These are phyloP conservation scores for Rhinocladiella similis DNA, from an alignment of 2,329 filamentous ascomycete species.

Conservation along the genomic window DNA sequence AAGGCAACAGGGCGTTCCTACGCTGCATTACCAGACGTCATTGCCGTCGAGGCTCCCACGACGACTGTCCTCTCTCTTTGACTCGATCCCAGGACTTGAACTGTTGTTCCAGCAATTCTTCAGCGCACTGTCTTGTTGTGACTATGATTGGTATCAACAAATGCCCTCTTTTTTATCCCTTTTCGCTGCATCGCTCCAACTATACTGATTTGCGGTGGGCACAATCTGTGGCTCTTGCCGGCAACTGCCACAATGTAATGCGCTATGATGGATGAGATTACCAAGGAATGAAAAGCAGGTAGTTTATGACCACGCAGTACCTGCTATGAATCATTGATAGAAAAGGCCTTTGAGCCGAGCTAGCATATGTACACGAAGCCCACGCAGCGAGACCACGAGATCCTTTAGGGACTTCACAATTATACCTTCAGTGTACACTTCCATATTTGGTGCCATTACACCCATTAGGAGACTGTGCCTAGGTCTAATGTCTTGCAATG, in stretches of 20 bases:
- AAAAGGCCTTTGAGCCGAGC: too few relatives aligned
- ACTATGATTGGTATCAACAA: background rate
- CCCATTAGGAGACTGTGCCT: too few relatives aligned
- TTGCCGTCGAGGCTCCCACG: conserved; percentile 11
- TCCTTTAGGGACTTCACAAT: too few relatives aligned
- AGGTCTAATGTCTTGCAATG: too few relatives aligned
- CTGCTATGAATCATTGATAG: background rate
- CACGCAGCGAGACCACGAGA: too few relatives aligned
- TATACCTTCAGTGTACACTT: too few relatives aligned
- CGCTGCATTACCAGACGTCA: conserved; percentile 38
- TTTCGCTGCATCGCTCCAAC: background rate
- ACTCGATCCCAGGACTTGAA: background rate
- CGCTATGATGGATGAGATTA: background rate
- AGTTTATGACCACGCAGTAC: background rate
- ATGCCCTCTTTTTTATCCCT: background rate
- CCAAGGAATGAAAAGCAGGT: background rate
- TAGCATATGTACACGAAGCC: too few relatives aligned
- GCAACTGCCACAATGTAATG: background rate
- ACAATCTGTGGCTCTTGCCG: background rate
- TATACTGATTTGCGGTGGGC: background rate
- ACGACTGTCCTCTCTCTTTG: background rate
- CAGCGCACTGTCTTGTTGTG: background rate
- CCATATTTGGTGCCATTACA: too few relatives aligned
- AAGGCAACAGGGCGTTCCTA: conserved; percentile 37
- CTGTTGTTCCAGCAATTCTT: background rate